phyloP scores from a whole-genome alignment of 129 eudicot species.

The Lactuca sativa region DNA sequence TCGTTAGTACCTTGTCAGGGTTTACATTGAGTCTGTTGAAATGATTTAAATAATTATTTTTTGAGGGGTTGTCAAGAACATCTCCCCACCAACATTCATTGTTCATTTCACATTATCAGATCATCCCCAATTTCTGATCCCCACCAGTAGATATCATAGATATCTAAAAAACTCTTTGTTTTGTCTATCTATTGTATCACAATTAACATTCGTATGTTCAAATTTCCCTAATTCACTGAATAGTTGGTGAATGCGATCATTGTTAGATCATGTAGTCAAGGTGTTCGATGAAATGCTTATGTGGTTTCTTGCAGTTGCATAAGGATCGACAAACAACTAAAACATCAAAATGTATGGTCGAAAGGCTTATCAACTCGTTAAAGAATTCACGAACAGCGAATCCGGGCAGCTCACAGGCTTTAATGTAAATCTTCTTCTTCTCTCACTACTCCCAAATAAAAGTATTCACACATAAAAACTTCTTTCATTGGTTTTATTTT shows the following conservation, averaged over 20 bases:
- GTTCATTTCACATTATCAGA: constrained; percentile 11
- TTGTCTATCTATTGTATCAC: neutral
- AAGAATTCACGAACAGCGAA: constrained; percentile 71
- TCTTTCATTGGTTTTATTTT: constrained; percentile 20
- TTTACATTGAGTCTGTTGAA: no score
- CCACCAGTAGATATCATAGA: neutral
- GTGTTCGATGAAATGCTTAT: constrained; percentile 58
- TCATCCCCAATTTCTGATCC: constrained; percentile 1
- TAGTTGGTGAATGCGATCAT: neutral
- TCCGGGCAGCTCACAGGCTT: constrained; percentile 70
- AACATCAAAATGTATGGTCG: constrained; percentile 63
- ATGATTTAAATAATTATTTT: neutral
- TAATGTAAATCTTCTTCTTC: constrained; percentile 39
- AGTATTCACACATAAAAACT: neutral
- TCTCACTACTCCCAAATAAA: neutral
- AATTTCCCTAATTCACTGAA: neutral
- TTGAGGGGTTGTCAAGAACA: no score
- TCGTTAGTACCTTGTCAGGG: neutral
- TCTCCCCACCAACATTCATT: neutral
- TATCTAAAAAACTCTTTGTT: no score
- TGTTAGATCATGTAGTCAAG: constrained; percentile 4
- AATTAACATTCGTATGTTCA: neutral
- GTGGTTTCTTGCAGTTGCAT: constrained; percentile 25
- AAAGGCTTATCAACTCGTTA: constrained; percentile 71
- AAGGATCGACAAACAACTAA: neutral